phyloP scores from a whole-genome alignment of 306 rosid genomes.

The Begonia loranthoides region DNA sequence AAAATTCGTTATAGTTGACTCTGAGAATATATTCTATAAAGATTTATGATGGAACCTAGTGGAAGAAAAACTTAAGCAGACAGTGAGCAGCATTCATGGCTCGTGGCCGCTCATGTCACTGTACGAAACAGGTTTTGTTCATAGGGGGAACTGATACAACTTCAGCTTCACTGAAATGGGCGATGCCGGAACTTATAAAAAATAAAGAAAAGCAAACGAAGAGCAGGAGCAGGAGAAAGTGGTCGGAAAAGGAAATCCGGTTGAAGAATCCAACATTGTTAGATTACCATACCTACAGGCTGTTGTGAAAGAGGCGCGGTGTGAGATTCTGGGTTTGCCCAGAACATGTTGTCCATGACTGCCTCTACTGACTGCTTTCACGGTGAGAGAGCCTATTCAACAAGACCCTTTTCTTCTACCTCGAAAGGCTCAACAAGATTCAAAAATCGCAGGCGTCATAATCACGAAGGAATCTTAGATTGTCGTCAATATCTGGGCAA shows the following conservation, averaged over 20 bases:
- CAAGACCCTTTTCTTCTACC: slow-evolving; percentile 7
- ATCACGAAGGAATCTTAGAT: background rate
- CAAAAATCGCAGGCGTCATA: background rate
- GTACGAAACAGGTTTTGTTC: slow-evolving; percentile 3
- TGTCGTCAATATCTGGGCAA: slow-evolving; percentile 1
- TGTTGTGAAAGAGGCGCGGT: slow-evolving; percentile 6
- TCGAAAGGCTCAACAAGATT: background rate
- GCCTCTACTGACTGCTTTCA: too few relatives aligned
- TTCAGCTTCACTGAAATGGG: background rate
- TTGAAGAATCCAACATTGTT: slow-evolving; percentile 7
- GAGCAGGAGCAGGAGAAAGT: slow-evolving; percentile 1
- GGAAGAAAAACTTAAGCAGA: too few relatives aligned
- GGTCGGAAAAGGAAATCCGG: background rate
- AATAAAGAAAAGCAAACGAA: slow-evolving; percentile 5
- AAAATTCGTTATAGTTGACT: too few relatives aligned
- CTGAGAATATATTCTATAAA: too few relatives aligned
- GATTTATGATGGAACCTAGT: too few relatives aligned
- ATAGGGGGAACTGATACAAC: slow-evolving; percentile 1
- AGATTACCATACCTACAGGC: slow-evolving; percentile 8
- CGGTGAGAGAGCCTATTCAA: too few relatives aligned
- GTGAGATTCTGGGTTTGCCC: too few relatives aligned
- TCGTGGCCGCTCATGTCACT: too few relatives aligned
- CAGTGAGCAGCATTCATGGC: too few relatives aligned
- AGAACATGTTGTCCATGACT: too few relatives aligned
- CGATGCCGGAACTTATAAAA: slow-evolving; percentile 3